Evolutionary conservation across 1,139 yeast species (phyloP), one percentile per base, ranked within the genome.

Genomic region (Debaryomyces sp.): DNA sequence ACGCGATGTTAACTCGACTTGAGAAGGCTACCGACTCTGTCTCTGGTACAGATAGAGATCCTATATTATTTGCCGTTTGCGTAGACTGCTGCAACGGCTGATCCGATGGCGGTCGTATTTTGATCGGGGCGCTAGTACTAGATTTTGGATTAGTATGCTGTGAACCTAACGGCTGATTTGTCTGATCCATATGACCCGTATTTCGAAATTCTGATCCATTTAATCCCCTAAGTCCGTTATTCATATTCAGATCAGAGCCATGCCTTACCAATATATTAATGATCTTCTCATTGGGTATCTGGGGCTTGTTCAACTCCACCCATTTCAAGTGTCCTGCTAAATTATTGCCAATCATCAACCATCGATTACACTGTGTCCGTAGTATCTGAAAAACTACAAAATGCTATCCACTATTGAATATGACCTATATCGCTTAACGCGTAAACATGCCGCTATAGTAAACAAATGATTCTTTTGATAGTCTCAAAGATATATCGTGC

Each of bases 321-420:
- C 66, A 62, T 40, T 52, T 48, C 29, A 46, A 44, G 33, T 61
- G 65, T 15, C 57, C 51, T 24, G 50, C 54, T 40, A 60, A 38
- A 49, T 61, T 61, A 45, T 56, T 53, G 10, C 52, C 47, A 55
- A 57, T 51, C 42, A 44, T 42, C 40, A 18, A 34, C 32, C 40
- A 30, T 41, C 36, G 35, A 41, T 13, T 41, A 29, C 23, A n/a
- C 34, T 26, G 17, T 27, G 17, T 21, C 26, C n/a, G 26, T 6
- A 1, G 13, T 10, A 21, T 10, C 38, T 18, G 12, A 8, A 10
- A 22, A 17, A 24, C 13, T 29, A 27, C 30, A 12, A 27, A 26
- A 12, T 27, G 10, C 27, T 29, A 37, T 27, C 32, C 5, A 15
- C 9, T 18, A 17, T 34, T 17, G 9, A 13, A 15, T 21, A 12